phyloP scores from a whole-genome alignment of 1,284 basidiomycete genomes.

The Boletus mariae region DNA sequence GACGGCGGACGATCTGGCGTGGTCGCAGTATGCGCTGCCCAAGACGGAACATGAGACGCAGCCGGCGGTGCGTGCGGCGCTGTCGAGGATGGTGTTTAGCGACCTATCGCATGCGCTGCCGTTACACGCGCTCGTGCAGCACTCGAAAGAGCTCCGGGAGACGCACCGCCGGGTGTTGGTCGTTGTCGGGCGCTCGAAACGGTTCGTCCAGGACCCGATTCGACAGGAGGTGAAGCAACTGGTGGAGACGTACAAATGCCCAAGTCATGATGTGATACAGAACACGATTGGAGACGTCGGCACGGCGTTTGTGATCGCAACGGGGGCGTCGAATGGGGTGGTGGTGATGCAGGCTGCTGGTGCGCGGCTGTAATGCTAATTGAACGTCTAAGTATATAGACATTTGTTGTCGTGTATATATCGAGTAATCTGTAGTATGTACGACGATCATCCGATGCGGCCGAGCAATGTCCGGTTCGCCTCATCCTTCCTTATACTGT shows the following conservation, averaged over 20 bases:
- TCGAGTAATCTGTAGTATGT: background rate
- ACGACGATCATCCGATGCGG: too few species aligned
- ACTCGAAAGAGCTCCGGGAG: conserved; percentile 32
- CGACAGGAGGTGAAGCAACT: conserved; percentile 56
- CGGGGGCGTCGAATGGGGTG: conserved; percentile 18
- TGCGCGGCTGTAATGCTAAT: background rate
- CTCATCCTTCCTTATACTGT: background rate
- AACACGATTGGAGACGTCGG: conserved; percentile 78
- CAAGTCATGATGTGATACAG: conserved; percentile 43
- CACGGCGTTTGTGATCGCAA: conserved; percentile 54
- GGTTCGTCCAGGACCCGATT: conserved; percentile 58
- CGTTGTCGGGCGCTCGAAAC: conserved; percentile 72
- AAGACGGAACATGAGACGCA: conserved; percentile 20
- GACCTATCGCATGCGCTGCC: conserved; percentile 46
- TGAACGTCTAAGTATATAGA: background rate
- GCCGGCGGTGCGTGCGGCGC: conserved; percentile 38
- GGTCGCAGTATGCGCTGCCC: conserved; percentile 50
- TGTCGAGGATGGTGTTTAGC: conserved; percentile 56
- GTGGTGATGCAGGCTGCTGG: conserved; percentile 25
- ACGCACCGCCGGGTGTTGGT: conserved; percentile 44
- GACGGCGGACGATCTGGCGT: conserved; percentile 69
- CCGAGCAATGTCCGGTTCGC: background rate
- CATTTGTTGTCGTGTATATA: background rate
- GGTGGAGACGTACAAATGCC: conserved; percentile 42
- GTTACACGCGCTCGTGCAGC: conserved; percentile 52